Evolutionary conservation across 2,329 filamentous ascomycete species (phyloP).

Genomic region (Basipetospora chlamydospora): DNA sequence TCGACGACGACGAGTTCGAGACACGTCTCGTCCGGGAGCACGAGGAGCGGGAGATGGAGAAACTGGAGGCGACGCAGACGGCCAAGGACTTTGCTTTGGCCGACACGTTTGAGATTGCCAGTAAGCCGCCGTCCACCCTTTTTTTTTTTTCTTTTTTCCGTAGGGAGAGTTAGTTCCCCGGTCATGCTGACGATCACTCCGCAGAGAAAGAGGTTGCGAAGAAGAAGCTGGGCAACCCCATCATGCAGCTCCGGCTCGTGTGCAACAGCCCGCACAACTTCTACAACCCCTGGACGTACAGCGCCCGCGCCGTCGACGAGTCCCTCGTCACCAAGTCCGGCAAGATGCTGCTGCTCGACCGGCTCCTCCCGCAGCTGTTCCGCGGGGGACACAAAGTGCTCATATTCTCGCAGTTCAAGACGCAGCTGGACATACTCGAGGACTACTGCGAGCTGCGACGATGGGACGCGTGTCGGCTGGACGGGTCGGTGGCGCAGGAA

Average conservation of each 20-base stretch:
- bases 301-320: slow-evolving; percentile 53
- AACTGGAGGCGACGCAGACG: slow-evolving; percentile 29
- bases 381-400: slow-evolving; percentile 71
- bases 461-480: slow-evolving; percentile 80
- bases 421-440: slow-evolving; percentile 78
- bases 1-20: slow-evolving; percentile 79
- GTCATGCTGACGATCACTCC: too few species aligned
- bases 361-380: slow-evolving; percentile 65
- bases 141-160: too few species aligned
- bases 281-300: slow-evolving; percentile 71
- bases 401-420: slow-evolving; percentile 95
- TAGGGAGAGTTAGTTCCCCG: too few species aligned
- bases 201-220: slow-evolving; percentile 67
- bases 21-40: slow-evolving; percentile 55
- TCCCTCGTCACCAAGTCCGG: slow-evolving; percentile 75
- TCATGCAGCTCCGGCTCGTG: slow-evolving; percentile 81
- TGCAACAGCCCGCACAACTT: slow-evolving; percentile 96
- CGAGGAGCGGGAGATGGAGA: slow-evolving; percentile 34
- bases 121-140: slow-evolving; percentile 26
- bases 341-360: slow-evolving; percentile 90
- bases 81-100: slow-evolving; percentile 22
- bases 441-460: slow-evolving; percentile 72
- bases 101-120: slow-evolving; percentile 61
- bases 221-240: slow-evolving; percentile 85
- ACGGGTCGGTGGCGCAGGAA: slow-evolving; percentile 68